Evolutionary conservation across 2,329 filamentous ascomycete genomes (phyloP), one percentile per base, ranked within the genome.

Genomic region (Clonostachys byssicola): DNA sequence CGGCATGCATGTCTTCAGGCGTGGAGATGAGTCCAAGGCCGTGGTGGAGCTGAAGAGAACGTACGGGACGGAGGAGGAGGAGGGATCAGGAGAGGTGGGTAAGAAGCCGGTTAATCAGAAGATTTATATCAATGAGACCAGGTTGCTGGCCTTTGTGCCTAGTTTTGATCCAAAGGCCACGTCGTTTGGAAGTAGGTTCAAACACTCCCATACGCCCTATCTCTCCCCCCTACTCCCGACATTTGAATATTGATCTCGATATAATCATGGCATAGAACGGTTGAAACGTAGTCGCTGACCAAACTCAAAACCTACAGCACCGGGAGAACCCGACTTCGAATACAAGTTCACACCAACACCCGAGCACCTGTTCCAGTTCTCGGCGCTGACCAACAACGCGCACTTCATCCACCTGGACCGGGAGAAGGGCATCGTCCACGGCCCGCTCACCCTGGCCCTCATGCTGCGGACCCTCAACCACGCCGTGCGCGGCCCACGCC

Each of bases 381-480:
- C 88, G 17, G 91, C 91, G 0, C 79, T 99, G 34, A 92, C 88
- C 3, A 92, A 90, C 73, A 99, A 99, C 65, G 89, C 90, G 2
- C 94, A 99, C 66, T 75, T 79, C 14, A 96, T 99, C 56, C 94
- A 99, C 67, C 75, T 95, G 18, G 88, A 96, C 63, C 85, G 95
- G 62, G 76, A 76, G 6, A 80, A 84, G 50, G 72, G 90, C 23
- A 76, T 97, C 14, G 88, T 97, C 47, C 94, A 97, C 59, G 94
- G 94, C 0, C 92, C 94, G 1, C 71, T 99, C 46, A 83, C 82
- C 2, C 75, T 95, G 39, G 85, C 86, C 0, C 72, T 97, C 6
- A 83, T 96, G 74, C 73, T 95, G 35, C 79, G 82, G 14, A 74
- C 86, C 5, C 64, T 95, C 23, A 54, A 51, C 33, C 56, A 56